Conservation (phyloP, 2,329 filamentous ascomycete species). For the Mycogone perniciosa region DNA sequence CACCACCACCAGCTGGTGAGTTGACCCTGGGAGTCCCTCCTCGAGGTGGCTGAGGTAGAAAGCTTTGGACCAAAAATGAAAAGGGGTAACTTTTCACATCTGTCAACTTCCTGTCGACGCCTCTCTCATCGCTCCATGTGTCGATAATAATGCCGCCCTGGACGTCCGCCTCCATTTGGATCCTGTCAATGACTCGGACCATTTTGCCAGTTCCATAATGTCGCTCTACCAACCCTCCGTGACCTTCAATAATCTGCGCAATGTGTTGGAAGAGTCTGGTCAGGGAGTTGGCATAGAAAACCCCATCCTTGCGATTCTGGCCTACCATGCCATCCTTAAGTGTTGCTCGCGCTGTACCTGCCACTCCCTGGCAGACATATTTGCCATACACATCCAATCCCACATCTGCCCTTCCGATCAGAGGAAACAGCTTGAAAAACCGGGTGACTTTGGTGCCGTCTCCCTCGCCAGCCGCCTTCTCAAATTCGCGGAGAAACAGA, state of each 20-base stretch:
- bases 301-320: conserved; percentile 56
- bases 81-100: conserved; percentile 98
- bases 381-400: conserved; percentile 91
- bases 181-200: conserved; percentile 83
- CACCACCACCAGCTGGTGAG: conserved; percentile 63
- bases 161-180: conserved; percentile 92
- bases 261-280: conserved; percentile 96
- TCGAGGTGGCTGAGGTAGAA: conserved; percentile 65
- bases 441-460: conserved; percentile 85
- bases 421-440: conserved; percentile 96
- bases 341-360: conserved; percentile 72
- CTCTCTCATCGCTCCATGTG: conserved; percentile 87
- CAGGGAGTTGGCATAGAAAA: conserved; percentile 86
- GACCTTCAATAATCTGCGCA: conserved; percentile 89
- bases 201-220: conserved; percentile 93
- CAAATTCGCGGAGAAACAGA: conserved; percentile 89
- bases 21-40: conserved; percentile 60
- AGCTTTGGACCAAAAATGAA: conserved; percentile 93
- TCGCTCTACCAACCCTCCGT: conserved; percentile 82
- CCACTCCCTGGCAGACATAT: conserved; percentile 94
- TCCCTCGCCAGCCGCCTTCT: conserved; percentile 80
- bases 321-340: conserved; percentile 60
- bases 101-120: conserved; percentile 76
- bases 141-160: conserved; percentile 95
- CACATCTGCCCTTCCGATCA: conserved; percentile 83